Evolutionary conservation across 306 rosid genomes (phyloP).

Genomic region (Trichosanthes cucumerina): DNA sequence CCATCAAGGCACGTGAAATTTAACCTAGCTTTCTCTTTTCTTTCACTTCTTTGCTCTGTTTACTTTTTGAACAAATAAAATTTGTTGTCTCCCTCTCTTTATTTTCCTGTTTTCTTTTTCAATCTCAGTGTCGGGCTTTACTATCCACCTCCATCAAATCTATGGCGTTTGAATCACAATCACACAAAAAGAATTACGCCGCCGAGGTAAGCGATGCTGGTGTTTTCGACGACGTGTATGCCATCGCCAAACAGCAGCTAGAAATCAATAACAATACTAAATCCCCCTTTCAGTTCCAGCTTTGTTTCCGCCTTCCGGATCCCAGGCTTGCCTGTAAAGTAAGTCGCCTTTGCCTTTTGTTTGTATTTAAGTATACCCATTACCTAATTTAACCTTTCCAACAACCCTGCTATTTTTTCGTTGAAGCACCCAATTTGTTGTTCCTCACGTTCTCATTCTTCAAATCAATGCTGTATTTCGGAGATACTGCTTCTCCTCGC

Average conservation of each 20-base stretch:
- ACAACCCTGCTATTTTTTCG: not conserved
- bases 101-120: not conserved
- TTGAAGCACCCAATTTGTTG: not conserved
- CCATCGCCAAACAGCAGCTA: conserved; percentile 26
- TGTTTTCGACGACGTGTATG: conserved; percentile 43
- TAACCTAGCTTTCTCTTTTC: not conserved
- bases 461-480: not conserved
- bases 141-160: conserved; percentile 14
- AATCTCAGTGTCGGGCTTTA: not conserved
- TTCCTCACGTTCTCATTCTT: not conserved
- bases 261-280: conserved; percentile 24
- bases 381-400: not conserved
- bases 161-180: conserved; percentile 45
- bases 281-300: conserved; percentile 16
- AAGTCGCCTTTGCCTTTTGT: not conserved
- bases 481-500: not conserved
- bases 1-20: conserved; percentile 47
- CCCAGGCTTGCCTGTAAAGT: conserved; percentile 30
- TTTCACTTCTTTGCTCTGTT: not conserved
- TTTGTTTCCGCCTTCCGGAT: conserved; percentile 48
- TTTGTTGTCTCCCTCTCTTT: not conserved
- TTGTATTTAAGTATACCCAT: not conserved
- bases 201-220: conserved; percentile 11
- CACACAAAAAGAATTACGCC: conserved; percentile 31
- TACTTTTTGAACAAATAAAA: too few species aligned